Evolutionary conservation across 345 rosid species (phyloP).

Genomic region (Syzygium grande): DNA sequence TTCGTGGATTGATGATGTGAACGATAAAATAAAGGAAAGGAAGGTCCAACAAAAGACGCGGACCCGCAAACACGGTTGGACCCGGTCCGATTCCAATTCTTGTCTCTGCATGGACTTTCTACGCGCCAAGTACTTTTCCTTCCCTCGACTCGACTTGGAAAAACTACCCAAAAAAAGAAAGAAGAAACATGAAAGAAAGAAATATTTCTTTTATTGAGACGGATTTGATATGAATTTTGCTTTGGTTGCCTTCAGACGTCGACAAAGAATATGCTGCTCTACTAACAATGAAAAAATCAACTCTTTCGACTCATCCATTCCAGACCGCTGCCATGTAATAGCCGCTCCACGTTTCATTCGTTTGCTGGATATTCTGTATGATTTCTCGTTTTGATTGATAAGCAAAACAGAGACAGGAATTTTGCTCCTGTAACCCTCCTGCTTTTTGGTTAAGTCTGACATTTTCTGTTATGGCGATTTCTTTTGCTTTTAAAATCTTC

Average conservation of each 20-base stretch:
- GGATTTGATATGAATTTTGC: background rate
- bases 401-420: background rate
- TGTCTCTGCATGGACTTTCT: background rate
- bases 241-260: background rate
- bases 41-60: background rate
- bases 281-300: background rate
- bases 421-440: background rate
- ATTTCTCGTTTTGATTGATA: background rate
- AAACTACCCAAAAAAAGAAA: too few relatives aligned
- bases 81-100: background rate
- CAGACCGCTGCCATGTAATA: background rate
- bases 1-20: too few relatives aligned
- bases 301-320: background rate
- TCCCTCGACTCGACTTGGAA: background rate
- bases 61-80: background rate
- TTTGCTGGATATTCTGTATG: background rate
- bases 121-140: background rate
- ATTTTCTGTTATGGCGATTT: background rate
- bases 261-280: background rate
- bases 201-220: background rate
- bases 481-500: background rate
- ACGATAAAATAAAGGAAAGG: background rate
- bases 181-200: background rate
- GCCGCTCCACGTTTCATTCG: background rate
- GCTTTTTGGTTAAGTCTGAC: background rate